Evolutionary conservation across 768 basidiomycete species (phyloP).

Genomic region (Paxillus rubicundulus): DNA sequence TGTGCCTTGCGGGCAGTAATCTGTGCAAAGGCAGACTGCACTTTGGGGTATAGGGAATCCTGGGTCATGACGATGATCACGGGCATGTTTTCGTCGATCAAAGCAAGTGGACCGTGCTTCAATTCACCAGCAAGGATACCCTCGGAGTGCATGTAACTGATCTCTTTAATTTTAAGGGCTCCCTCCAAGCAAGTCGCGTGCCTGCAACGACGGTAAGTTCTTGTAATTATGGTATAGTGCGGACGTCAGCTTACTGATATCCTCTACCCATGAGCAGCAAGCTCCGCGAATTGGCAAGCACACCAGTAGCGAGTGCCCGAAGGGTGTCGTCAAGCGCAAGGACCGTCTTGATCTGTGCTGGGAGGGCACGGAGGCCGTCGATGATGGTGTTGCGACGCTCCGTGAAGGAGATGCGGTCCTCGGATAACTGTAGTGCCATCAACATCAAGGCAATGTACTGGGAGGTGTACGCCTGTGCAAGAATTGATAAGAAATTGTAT

Average conservation of each 20-base stretch:
- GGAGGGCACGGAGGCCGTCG: constrained; percentile 86
- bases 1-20: constrained; percentile 97
- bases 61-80: constrained; percentile 99
- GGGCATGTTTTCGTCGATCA: constrained; percentile 98
- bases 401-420: constrained; percentile 92
- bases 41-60: constrained; percentile 97
- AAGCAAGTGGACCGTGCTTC: constrained; percentile 96
- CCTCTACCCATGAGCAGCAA: constrained; percentile 96
- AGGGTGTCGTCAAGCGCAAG: constrained; percentile 74
- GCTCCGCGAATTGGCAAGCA: constrained; percentile 75
- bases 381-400: constrained; percentile 92
- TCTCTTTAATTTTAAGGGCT: constrained; percentile 99
- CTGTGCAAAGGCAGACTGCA: constrained; percentile 93
- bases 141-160: constrained; percentile 66
- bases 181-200: constrained; percentile 98
- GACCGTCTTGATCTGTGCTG: constrained; percentile 83
- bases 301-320: constrained; percentile 80
- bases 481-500: background rate
- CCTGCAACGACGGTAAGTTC: constrained; percentile 32
- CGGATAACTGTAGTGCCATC: constrained; percentile 98
- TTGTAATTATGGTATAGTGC: too few species aligned
- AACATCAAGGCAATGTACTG: constrained; percentile 98
- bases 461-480: constrained; percentile 85
- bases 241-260: constrained; percentile 69
- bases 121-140: constrained; percentile 97